Evolutionary conservation across 495 filamentous ascomycete species (phyloP).

Genomic region (Bombardia bombarda): DNA sequence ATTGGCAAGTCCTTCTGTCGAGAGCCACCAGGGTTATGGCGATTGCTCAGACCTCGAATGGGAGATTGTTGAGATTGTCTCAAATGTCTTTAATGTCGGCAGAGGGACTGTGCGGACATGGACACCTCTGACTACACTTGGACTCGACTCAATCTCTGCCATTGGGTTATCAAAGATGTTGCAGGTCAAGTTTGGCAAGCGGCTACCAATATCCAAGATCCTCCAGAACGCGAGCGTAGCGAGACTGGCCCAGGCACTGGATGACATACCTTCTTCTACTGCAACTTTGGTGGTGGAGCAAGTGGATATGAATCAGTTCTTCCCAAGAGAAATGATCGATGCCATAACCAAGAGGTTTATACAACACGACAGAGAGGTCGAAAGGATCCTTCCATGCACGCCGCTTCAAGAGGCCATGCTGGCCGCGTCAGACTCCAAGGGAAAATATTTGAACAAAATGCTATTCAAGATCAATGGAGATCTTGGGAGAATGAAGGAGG

Average conservation of each 20-base stretch:
- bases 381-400: conserved; percentile 64
- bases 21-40: conserved; percentile 25
- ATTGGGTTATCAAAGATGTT: conserved; percentile 55
- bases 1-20: conserved; percentile 12
- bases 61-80: conserved; percentile 37
- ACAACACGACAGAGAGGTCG: conserved; percentile 27
- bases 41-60: conserved; percentile 45
- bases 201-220: conserved; percentile 53
- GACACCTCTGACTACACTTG: conserved; percentile 44
- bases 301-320: conserved; percentile 11
- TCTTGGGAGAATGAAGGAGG: conserved; percentile 13
- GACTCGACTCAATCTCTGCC: conserved; percentile 75
- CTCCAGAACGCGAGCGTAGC: conserved; percentile 53
- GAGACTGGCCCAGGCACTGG: conserved; percentile 40
- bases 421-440: conserved; percentile 34
- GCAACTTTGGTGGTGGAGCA: neutral
- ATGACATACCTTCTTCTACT: neutral
- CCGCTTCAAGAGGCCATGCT: conserved; percentile 80
- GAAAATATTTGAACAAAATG: conserved; percentile 37
- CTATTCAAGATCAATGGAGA: conserved; percentile 26
- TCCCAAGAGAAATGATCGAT: conserved; percentile 29
- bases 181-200: conserved; percentile 26
- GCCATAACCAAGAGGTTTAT: conserved; percentile 25
- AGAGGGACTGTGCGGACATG: conserved; percentile 49
- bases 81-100: conserved; percentile 33